Conservation (phyloP, 1,284 basidiomycete genomes). For the Sporisorium exsertum region DNA sequence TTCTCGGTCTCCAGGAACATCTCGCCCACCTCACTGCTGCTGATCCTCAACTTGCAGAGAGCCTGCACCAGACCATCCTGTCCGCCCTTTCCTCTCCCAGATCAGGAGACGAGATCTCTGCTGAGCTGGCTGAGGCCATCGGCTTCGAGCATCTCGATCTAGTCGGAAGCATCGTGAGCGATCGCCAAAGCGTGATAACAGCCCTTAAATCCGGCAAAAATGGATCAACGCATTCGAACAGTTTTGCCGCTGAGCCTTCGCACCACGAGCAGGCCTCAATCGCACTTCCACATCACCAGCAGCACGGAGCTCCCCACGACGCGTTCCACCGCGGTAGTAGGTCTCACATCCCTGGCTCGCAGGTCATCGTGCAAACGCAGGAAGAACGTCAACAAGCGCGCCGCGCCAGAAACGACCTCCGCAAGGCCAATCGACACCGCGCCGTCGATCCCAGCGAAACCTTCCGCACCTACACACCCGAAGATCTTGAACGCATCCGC, state of each 20-base stretch:
- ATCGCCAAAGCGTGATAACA: conserved; percentile 67
- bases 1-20: conserved; percentile 28
- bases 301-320: conserved; percentile 21
- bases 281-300: conserved; percentile 36
- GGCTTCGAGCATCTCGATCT: conserved; percentile 85
- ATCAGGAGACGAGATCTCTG: conserved; percentile 78
- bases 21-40: conserved; percentile 23
- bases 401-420: conserved; percentile 53
- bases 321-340: conserved; percentile 36
- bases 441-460: conserved; percentile 25
- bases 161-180: conserved; percentile 67
- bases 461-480: conserved; percentile 71
- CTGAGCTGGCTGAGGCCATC: conserved; percentile 82
- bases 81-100: conserved; percentile 26
- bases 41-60: conserved; percentile 39
- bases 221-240: background rate
- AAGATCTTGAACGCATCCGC: conserved; percentile 77
- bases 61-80: conserved; percentile 29
- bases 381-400: conserved; percentile 65
- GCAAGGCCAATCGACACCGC: conserved; percentile 34
- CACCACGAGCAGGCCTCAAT: conserved; percentile 15
- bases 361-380: conserved; percentile 64
- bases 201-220: conserved; percentile 10
- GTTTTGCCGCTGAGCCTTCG: conserved; percentile 30
- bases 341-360: conserved; percentile 66